Evolutionary conservation across 352 stramenopile species (phyloP), one percentile per base, ranked within the genome.

Genomic region (Globisporangium paroecandrum): DNA sequence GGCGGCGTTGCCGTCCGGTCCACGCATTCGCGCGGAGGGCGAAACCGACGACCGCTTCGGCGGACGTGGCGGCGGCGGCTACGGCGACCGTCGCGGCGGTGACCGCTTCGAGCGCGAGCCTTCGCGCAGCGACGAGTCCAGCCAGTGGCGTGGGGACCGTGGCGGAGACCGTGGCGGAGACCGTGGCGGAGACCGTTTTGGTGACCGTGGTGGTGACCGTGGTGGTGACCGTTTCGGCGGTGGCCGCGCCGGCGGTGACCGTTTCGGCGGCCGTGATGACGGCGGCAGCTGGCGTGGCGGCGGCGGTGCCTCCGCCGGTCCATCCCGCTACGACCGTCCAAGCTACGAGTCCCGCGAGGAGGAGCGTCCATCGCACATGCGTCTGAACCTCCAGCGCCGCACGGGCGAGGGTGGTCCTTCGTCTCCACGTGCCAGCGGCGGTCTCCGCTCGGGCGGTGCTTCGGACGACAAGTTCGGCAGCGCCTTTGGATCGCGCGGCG

Each of bases 321-420:
- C 76, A 2, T 92, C 83, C 47, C 85, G 85, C 58, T 91, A 84
- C 71, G 83, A 91, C 58, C 85, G 85, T n/a, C 83, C 83, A 49
- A 79, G 84, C 54, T 81, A 85, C 65, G 73, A 86, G 1, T 84
- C 84, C 58, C 66, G 65, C 34, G 75, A 79, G 47, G 81, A 93
- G 66, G 85, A 90, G 68, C 82, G 85, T 32, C 85, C 85, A n/a
- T 68, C 85, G 18, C 82, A 90, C 70, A 87, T 94, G 83, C 82
- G 84, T 32, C 64, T 94, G 66, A 94, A 94, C 69, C 70, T 94
- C 54, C 65, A 76, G 72, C 82, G 82, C n/a, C 83, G 84, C 43
- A 73, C 70, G 0, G 72, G 75, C 20, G 66, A 63, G 10, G 51
- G 65, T 27, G 62, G 29, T n/a, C 56, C 49, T 20, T 66, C 61